Evolutionary conservation across 495 filamentous ascomycete genomes (phyloP).

Genomic region (Neurospora tetrasperma): DNA sequence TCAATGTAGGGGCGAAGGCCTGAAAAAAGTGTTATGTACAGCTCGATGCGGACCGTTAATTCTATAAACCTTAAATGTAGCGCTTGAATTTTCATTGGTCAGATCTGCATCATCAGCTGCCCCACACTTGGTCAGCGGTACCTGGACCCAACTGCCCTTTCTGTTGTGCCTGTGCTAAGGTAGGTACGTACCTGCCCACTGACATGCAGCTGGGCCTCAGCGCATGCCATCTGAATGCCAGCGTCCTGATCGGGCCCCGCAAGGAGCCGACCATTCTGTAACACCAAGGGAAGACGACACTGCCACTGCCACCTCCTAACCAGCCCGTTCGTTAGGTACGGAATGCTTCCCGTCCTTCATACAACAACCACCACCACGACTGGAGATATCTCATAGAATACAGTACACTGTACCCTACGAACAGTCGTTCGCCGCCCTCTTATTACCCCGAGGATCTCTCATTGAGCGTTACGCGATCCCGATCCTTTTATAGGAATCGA

Average conservation of each 20-base stretch:
- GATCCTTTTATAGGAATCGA: background rate
- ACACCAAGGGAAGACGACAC: background rate
- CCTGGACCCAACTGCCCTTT: background rate
- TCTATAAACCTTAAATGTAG: background rate
- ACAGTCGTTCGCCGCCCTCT: background rate
- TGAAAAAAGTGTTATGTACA: background rate
- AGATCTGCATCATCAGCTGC: background rate
- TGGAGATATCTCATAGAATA: background rate
- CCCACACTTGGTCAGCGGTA: background rate
- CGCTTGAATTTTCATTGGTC: background rate
- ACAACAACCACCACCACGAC: background rate
- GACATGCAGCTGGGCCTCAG: background rate
- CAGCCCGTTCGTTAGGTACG: background rate
- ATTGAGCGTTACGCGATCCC: background rate
- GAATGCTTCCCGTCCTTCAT: background rate
- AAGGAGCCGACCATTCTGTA: slow-evolving; percentile 12
- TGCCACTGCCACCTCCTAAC: background rate
- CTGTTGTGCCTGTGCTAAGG: background rate
- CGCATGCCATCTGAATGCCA: background rate
- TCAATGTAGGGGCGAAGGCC: background rate
- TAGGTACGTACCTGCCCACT: background rate
- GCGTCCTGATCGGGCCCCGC: slow-evolving; percentile 11
- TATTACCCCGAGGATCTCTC: background rate
- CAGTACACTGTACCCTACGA: background rate
- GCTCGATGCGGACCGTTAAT: background rate